Conservation (phyloP, 345 rosid genomes). For the Hibiscus mutabilis region DNA sequence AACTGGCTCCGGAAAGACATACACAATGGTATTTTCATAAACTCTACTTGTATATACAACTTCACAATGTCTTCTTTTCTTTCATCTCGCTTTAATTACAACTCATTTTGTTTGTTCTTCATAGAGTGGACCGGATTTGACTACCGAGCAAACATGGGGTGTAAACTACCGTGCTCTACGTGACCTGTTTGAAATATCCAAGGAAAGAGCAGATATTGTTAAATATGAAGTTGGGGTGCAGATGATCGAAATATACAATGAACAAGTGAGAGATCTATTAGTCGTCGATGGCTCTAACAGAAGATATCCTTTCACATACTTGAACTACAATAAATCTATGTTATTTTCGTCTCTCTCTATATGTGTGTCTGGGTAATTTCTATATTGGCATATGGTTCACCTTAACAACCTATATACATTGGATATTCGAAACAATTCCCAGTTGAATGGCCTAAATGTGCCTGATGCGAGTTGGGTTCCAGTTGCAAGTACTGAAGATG, state of each 20-base stretch:
- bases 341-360: not conserved
- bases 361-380: not conserved
- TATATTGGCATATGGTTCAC: slow-evolving; percentile 12
- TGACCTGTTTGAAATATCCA: slow-evolving; percentile 75
- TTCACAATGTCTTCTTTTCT: not conserved
- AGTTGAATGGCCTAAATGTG: slow-evolving; percentile 87
- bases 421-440: slow-evolving; percentile 89
- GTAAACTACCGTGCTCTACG: slow-evolving; percentile 88
- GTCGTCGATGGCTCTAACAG: slow-evolving; percentile 78
- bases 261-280: slow-evolving; percentile 87
- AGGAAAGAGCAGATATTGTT: slow-evolving; percentile 51
- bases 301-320: slow-evolving; percentile 67
- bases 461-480: slow-evolving; percentile 93
- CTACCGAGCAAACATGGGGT: slow-evolving; percentile 72
- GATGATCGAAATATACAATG: slow-evolving; percentile 97
- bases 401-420: slow-evolving; percentile 58
- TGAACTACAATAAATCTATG: not conserved
- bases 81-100: not conserved
- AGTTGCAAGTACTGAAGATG: slow-evolving; percentile 74
- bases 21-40: slow-evolving; percentile 64
- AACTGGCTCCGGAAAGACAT: slow-evolving; percentile 98
- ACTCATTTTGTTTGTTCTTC: slow-evolving; percentile 6
- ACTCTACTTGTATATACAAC: not conserved
- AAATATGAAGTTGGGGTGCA: slow-evolving; percentile 90
- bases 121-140: slow-evolving; percentile 93